A percentile compares a stretch with the other conserved stretches of the same genome.
Evolutionary conservation across 768 basidiomycete species (phyloP).

Genomic region (Mycena haematopus): DNA sequence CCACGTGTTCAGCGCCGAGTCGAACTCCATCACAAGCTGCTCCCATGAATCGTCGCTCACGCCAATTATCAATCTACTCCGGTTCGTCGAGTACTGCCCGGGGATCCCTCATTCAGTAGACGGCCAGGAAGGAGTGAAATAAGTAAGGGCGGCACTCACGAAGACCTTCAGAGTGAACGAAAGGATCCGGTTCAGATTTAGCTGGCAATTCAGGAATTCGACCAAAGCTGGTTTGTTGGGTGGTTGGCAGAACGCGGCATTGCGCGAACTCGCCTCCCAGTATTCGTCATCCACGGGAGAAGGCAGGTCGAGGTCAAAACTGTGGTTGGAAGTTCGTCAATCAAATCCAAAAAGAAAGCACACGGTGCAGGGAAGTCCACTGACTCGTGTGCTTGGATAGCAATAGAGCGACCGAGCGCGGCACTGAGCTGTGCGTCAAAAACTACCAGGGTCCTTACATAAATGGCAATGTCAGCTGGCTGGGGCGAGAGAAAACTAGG

Average conservation of each 20-base stretch:
- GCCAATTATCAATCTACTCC: conserved; percentile 8
- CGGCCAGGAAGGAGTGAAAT: background rate
- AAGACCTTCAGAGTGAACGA: conserved; percentile 18
- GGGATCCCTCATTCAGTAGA: background rate
- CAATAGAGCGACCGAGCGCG: conserved; percentile 21
- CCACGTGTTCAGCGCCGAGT: conserved; percentile 58
- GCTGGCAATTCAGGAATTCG: conserved; percentile 44
- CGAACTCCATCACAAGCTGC: conserved; percentile 27
- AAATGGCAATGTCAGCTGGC: background rate
- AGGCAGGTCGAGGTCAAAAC: conserved; percentile 19
- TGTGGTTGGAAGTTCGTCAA: conserved; percentile 1
- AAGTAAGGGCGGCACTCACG: background rate
- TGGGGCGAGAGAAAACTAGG: background rate
- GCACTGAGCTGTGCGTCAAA: conserved; percentile 21
- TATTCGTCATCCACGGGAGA: conserved; percentile 15
- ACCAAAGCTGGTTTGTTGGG: conserved; percentile 17
- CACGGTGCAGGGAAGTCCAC: background rate
- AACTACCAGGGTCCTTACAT: conserved; percentile 31
- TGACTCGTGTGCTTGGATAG: conserved; percentile 20
- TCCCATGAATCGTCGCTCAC: conserved; percentile 17
- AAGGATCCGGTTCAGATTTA: conserved; percentile 20
- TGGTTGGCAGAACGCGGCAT: conserved; percentile 17
- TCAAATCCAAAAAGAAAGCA: too few relatives aligned
- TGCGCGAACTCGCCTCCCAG: conserved; percentile 37
- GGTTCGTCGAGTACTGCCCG: conserved; percentile 22